Evolutionary conservation across 306 rosid species (phyloP), one percentile per base, ranked within the genome.

Genomic region (Ziziphus jujuba): DNA sequence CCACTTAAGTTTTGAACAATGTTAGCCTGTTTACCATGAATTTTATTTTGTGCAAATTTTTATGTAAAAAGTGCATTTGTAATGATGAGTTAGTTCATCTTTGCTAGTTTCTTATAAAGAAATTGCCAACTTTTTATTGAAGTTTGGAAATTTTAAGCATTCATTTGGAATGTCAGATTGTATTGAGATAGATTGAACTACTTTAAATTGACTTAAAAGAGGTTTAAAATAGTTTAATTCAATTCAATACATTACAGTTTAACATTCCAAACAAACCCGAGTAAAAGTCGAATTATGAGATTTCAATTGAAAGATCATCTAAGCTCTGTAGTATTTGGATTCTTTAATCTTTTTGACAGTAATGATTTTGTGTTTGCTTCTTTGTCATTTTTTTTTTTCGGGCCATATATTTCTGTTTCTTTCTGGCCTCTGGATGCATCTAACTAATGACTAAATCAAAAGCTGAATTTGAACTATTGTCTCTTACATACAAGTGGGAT

Each of bases 41-140:
- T 35, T 20, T 23, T 40, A 33, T 66, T 60, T 73, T 78, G 87
- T 72, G 67, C 66, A 74, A 74, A 66, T 56, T 69, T 22, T 61
- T 3, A 66, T 19, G 70, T 23, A 75, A 75, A 84, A 84, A 66
- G 80, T 69, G 68, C 64, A 45, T 66, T 70, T 80, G 77, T 70
- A 61, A 69, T 77, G 79, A 75, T 62, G 45, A 44, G 45, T 43
- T 65, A 43, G 56, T 65, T 38, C 50, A 40, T 40, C 73, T 79
- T 74, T 67, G 68, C 40, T 64, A 80, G 70, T 40, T n/a, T 66
- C n/a, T 63, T 49, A 23, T 49, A n/a, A 5, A 28, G 21, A 66
- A 23, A 49, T 5, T 16, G 50, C 49, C 28, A 58, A 48, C 65
- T 45, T 56, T 57, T n/a, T 34, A 63, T 79, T 72, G 45, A 40